Evolutionary conservation across 2,329 filamentous ascomycete genomes (phyloP), one percentile per base, ranked within the genome.

Genomic region (Colletotrichum sp.): DNA sequence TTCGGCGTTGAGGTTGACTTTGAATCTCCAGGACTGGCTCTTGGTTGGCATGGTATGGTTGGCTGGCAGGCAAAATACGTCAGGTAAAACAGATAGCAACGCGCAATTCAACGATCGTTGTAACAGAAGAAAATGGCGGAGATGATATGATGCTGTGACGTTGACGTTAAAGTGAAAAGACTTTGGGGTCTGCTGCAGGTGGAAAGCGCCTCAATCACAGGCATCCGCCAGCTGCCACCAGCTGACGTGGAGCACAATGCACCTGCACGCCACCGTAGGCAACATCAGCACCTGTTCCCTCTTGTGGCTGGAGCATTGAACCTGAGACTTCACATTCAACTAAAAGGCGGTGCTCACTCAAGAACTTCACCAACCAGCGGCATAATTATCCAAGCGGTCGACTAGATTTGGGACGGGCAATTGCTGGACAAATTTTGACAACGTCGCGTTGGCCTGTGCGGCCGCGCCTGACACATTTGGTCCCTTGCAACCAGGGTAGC

Each of bases 1-100:
- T 74, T 76, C 55, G 74, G 74, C 70, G 74, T 76, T 36, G 63
- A 69, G 65, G 70, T 60, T 61, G 64, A 67, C 70, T 61, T 66
- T 65, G 28, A 26, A 76, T 74, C 59, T 68, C 70, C 64, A 63
- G 48, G 74, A 76, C 74, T 68, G 74, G 70, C 48, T 76, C 65
- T 59, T 74, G 74, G 48, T 39, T 75, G 55, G 36, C 59, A 68
- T 65, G 59, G 59, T 55, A 64, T 28, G 74, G 14, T 30, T 59
- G 70, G 21, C 30, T 59, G 70, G 71, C 59, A 65, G 74, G 64
- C 18, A 55, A 69, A 36, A 18, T 64, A 34, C 8, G 28, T 68
- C 71, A 24, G 34, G 36, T 26, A 74, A 32, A 68, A 68, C 64
- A 69, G 65, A 65, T 59, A 75, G 64, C 28, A 69, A 32, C 48